Percentiles rank a stretch among this genome's conserved stretches.
These are phyloP conservation scores for Botryotinia narcissicola DNA, from an alignment of 2,329 filamentous ascomycete species.

Conservation along the genomic window DNA sequence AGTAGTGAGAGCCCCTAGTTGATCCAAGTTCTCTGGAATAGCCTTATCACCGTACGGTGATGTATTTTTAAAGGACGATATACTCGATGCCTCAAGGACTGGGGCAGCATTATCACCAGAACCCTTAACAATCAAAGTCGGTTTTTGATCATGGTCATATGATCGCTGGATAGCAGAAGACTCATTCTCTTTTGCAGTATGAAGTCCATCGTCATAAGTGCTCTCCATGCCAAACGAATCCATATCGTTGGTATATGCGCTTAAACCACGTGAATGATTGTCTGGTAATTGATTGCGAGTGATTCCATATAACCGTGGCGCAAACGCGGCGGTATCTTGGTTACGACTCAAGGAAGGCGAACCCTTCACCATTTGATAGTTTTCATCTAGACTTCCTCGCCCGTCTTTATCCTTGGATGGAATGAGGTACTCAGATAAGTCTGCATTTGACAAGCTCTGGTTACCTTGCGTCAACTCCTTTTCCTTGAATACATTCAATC, in stretches of 20 bases:
- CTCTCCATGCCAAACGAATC: slow-evolving; percentile 2
- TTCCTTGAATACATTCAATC: background rate
- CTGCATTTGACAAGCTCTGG: background rate
- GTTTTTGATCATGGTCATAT: too few relatives aligned
- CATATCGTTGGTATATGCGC: background rate
- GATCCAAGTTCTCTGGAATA: background rate
- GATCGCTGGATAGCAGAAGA: background rate
- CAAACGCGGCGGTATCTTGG: background rate
- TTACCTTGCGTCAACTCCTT: slow-evolving; percentile 2
- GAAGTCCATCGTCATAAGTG: background rate
- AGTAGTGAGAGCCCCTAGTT: background rate
- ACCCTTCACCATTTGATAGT: too few relatives aligned
- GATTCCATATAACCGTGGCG: background rate
- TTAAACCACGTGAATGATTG: background rate
- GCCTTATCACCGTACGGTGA: background rate
- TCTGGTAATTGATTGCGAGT: background rate
- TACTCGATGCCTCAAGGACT: background rate
- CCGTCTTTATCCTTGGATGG: background rate
- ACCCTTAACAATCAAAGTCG: background rate
- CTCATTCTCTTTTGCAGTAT: background rate
- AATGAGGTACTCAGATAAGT: background rate
- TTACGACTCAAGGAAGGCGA: background rate
- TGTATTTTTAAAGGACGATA: background rate
- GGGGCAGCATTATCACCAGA: background rate
- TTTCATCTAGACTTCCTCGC: too few relatives aligned